Base-by-base conservation (phyloP, 2,329 filamentous ascomycete genomes). In the Cadophora malorum region DNA sequence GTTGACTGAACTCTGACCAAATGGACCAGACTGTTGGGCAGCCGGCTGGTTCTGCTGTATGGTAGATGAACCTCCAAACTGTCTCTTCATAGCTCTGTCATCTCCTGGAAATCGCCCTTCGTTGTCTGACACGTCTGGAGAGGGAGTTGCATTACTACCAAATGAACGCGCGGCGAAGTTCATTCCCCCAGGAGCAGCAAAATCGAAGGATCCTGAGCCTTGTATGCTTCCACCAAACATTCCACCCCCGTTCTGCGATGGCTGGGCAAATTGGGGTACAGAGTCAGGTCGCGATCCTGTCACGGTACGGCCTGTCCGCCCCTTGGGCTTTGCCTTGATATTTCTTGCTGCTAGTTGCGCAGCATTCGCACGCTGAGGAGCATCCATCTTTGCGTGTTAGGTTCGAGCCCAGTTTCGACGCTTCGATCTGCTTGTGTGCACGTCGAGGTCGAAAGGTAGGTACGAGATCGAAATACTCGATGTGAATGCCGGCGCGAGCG, bases 331-430 rank as follows among this genome's bases (percentile, higher is more conserved):
- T 21, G 67, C 67, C 61, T 75, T 77, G 66, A 78, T 75, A 47
- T 69, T 76, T 61, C 77, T 72, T 1, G 70, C 65, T 31, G 77
- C 77, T 59, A 78, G 61, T 63, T 78, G 77, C 56, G 77, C 76
- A 35, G 77, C 77, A 63, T 74, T 78, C 23, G 75, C 76, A 62
- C 74, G 73, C 64, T 67, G 70, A 50, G 74, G 65, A 21, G 59
- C 35, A 56, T 75, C 73, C 73, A 75, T 74, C 52, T 62, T 69
- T 67, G 67, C 41, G 28, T 31, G 19, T 65, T n/a, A 21, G 31
- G 38, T 31, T 21, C n/a, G 38, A 63, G 19, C 5, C 5, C 16
- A 6, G 8, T 2, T 47, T 58, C 53, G 60, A 66, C n/a, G 19
- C 12, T 41, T 52, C 49, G 63, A 45, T 23, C n/a, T 56, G 52